Evolutionary conservation across 345 rosid genomes (phyloP), one percentile per base, ranked within the genome.

Genomic region (Pistacia atlantica): DNA sequence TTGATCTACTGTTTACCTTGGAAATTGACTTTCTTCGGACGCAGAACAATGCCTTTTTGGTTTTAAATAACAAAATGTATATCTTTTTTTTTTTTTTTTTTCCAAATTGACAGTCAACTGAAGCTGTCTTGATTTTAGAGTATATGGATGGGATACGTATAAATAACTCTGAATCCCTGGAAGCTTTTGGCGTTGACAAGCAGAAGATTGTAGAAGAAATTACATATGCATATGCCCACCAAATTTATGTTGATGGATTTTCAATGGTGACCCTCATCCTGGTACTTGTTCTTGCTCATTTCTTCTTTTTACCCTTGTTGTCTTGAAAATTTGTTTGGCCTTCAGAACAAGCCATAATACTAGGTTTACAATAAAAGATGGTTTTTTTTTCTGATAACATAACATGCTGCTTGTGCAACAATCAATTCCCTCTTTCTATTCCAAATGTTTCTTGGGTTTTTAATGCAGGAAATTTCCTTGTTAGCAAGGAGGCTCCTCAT

Each of bases 191-290:
- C 61, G 92, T 88, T 73, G 80, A 90, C 86, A 93, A 87, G 80
- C 99, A 92, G 83, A 90, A 84, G 80, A 75, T 95, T 12, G 90
- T 93, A 69, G 98, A 95, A 89, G 99, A 95, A 89, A 95, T 95
- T 68, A 95, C 97, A 46, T 92, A 95, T 69, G 99, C 99, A 65
- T 95, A 92, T 88, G 98, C 97, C 74, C 97, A 93, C 83, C 98
- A 95, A 83, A 95, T 95, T 81, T 95, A 90, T 86, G 87, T 93
- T 61, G 99, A 95, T 89, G 99, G 98, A 16, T 92, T 93, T 95
- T 95, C 75, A 95, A 95, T 77, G 99, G 98, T 1, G 99, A 95
- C 79, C 99, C 99, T 74, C 99, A 93, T 89, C 97, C 99, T 33
- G 98, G 99, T 95, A 83, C 74, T 70, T 6, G 46, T 42, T 42